A percentile compares a stretch with the other conserved stretches of the same genome.
Conservation (phyloP, 768 basidiomycete species). For the Chlorophyllum brunneum region DNA sequence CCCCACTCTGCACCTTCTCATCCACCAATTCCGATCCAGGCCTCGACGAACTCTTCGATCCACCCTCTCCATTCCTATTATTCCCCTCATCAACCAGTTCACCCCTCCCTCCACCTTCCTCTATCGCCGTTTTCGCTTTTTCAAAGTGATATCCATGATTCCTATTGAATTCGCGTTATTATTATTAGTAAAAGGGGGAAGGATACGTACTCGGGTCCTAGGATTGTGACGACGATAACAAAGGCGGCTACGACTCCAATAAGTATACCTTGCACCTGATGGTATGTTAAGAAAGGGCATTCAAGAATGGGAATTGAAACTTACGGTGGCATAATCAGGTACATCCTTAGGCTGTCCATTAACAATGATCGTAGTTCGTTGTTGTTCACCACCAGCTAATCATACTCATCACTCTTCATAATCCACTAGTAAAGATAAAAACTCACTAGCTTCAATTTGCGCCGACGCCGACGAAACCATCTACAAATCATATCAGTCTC, state of each 20-base stretch:
- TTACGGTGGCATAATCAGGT: slow-evolving; percentile 27
- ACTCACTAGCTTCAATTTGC: slow-evolving; percentile 73
- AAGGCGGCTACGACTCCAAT: slow-evolving; percentile 81
- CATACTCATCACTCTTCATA: slow-evolving; percentile 18
- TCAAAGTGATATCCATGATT: slow-evolving; percentile 84
- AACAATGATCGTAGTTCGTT: slow-evolving; percentile 45
- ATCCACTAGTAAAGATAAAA: not conserved
- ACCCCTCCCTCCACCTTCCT: slow-evolving; percentile 63
- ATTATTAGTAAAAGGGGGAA: not conserved
- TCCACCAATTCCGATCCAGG: not conserved
- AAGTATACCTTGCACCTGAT: slow-evolving; percentile 77
- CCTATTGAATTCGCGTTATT: slow-evolving; percentile 25
- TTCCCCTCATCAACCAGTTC: slow-evolving; percentile 28
- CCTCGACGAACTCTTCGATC: not conserved
- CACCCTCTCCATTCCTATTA: not conserved
- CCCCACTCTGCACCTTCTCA: not conserved
- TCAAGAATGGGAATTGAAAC: not conserved
- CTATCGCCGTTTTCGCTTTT: slow-evolving; percentile 73
- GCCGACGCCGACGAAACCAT: slow-evolving; percentile 71
- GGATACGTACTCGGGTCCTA: slow-evolving; percentile 68
- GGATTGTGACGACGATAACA: slow-evolving; percentile 66
- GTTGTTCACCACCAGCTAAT: slow-evolving; percentile 56
- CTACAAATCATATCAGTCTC: slow-evolving; percentile 20
- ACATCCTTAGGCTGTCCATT: slow-evolving; percentile 40
- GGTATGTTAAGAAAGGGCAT: slow-evolving; percentile 1